Conservation (phyloP, 2,329 filamentous ascomycete species). For the Cylindrodendrum hubeiense region DNA sequence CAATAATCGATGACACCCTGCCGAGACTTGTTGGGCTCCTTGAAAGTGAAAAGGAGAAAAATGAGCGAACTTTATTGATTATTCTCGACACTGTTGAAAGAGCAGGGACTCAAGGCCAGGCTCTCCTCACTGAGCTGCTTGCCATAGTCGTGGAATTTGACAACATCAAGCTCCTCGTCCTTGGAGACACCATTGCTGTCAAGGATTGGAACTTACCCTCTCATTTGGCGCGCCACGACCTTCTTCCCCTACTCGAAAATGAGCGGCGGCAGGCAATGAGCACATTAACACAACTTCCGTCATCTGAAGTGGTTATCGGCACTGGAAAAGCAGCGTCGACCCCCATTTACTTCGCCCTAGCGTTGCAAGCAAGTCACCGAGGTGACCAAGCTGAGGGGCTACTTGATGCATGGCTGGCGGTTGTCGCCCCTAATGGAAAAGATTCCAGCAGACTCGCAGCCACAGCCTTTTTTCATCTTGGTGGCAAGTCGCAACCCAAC, state of each 20-base stretch:
- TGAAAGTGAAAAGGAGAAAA: too few relatives aligned
- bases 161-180: neutral
- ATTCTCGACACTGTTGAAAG: neutral
- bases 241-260: neutral
- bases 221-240: neutral
- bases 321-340: neutral
- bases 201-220: neutral
- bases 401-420: neutral
- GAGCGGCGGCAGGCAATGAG: neutral
- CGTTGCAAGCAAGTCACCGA: neutral
- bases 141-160: too few relatives aligned
- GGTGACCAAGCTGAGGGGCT: slow-evolving; percentile 1
- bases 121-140: neutral
- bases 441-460: neutral
- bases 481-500: neutral
- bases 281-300: neutral
- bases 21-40: neutral
- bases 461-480: neutral
- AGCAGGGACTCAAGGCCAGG: neutral
- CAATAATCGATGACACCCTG: neutral
- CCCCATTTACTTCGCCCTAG: slow-evolving; percentile 3
- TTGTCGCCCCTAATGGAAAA: neutral
- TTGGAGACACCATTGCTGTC: neutral
- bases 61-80: neutral
- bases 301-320: neutral